Evolutionary conservation across 2,329 filamentous ascomycete species (phyloP).

Genomic region (Ceratocystis colombiana): DNA sequence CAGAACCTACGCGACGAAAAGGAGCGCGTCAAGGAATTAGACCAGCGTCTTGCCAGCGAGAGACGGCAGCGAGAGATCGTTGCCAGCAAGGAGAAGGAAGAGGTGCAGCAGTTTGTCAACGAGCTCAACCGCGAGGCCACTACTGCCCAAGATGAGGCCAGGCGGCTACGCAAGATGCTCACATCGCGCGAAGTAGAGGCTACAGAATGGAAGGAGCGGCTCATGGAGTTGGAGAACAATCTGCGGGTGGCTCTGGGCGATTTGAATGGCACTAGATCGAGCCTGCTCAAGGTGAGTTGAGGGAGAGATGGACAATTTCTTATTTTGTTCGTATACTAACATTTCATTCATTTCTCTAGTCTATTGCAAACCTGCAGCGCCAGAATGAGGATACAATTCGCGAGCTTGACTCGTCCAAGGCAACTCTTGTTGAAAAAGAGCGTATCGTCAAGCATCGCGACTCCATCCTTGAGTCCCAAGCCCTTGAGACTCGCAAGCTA

Average conservation of each 20-base stretch:
- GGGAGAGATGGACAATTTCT: not conserved
- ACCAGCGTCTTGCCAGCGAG: conserved; percentile 67
- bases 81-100: conserved; percentile 81
- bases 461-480: conserved; percentile 74
- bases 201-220: conserved; percentile 78
- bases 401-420: conserved; percentile 69
- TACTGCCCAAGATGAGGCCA: conserved; percentile 72
- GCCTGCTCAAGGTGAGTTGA: conserved; percentile 60
- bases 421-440: conserved; percentile 78
- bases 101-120: conserved; percentile 86
- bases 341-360: conserved; percentile 37
- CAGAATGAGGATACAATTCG: conserved; percentile 76
- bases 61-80: conserved; percentile 77
- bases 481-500: conserved; percentile 73
- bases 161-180: conserved; percentile 71
- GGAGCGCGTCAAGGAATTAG: conserved; percentile 61
- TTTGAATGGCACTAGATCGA: conserved; percentile 73
- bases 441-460: conserved; percentile 83
- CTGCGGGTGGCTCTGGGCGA: conserved; percentile 80
- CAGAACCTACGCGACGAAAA: conserved; percentile 73
- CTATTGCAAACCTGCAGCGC: conserved; percentile 75
- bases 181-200: conserved; percentile 80
- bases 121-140: conserved; percentile 80
- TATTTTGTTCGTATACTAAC: not conserved
- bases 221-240: conserved; percentile 82